Evolutionary conservation across 176 grass and related monocot species (phyloP), one percentile per base, ranked within the genome.

Genomic region (Lolium perenne): DNA sequence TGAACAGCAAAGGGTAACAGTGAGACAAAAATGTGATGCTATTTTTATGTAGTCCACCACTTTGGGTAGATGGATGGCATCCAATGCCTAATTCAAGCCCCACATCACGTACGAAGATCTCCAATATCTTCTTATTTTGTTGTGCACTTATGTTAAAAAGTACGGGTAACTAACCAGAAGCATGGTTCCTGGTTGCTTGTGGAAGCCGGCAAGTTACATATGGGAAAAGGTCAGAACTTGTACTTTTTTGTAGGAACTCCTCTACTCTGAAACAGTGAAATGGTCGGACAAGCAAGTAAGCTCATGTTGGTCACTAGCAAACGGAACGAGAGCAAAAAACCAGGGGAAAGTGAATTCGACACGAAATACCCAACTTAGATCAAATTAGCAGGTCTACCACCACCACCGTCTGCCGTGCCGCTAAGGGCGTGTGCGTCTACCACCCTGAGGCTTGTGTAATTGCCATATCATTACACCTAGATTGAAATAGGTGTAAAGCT

Each of bases 11-110:
- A 40, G 4, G 14, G 14, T 74, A 77, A 70, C 40, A 17, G 72
- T 23, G 57, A 59, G 47, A 74, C 63, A 67, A 86, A 73, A 80
- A 86, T 12, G 15, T 6, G 14, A 47, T 54, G 38, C 50, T 85
- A 49, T 64, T 90, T 90, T 59, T 80, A 49, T 88, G 25, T 54
- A n/a, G 79, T 62, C 63, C 84, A 91, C 82, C 58, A 64, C 26
- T 84, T 79, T 58, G 74, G 45, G 18, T 79, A 66, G 74, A 83
- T 59, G 46, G 82, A 65, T 75, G 57, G 17, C 58, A 15, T 76
- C 46, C 58, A 53, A 65, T 64, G 23, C 47, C 47, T 18, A 32
- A 20, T 25, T 18, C 3, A 53, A 53, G 25, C 22, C 26, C 10
- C 14, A 10, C 25, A 29, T 26, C 7, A 10, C 50, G 6, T 51